Evolutionary conservation across 108 stramenopile species (phyloP).

Genomic region (Fistulifera solaris): DNA sequence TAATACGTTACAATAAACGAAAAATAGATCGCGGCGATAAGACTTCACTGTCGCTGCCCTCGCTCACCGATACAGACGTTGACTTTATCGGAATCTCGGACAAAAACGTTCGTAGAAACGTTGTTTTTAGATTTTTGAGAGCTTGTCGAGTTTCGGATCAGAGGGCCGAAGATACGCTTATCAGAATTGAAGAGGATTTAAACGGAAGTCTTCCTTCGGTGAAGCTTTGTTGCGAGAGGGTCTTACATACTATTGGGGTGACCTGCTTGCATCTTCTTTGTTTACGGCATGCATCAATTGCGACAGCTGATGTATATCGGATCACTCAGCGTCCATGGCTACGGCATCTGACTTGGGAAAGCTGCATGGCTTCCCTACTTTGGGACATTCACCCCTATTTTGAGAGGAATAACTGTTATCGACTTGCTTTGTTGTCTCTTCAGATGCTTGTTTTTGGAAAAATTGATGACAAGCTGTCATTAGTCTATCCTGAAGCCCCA

Average conservation of each 20-base stretch:
- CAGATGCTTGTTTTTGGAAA: conserved; percentile 33
- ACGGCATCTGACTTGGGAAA: conserved; percentile 70
- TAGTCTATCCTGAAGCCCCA: no score
- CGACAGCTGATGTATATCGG: conserved; percentile 5
- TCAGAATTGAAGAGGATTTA: no score
- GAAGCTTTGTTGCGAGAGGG: conserved; percentile 29
- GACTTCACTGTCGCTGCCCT: not conserved
- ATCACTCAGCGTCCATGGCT: conserved; percentile 53
- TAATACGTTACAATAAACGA: conserved; percentile 27
- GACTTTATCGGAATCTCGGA: conserved; percentile 7
- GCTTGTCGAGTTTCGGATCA: no score
- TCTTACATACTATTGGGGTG: conserved; percentile 38
- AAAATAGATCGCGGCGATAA: conserved; percentile 2
- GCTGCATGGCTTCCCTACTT: conserved; percentile 50
- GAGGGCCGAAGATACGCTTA: no score
- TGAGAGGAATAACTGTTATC: conserved; percentile 49
- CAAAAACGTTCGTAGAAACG: not conserved
- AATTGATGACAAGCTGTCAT: not conserved
- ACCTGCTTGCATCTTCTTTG: conserved; percentile 35
- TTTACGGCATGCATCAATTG: conserved; percentile 14
- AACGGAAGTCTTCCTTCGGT: no score
- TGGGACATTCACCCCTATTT: conserved; percentile 70
- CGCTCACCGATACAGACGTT: conserved; percentile 1
- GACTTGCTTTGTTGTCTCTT: conserved; percentile 32
- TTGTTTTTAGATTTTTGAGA: not conserved